A percentile compares a stretch with the other conserved stretches of the same genome.
These are phyloP conservation scores for Lentinula boryana DNA, from an alignment of 768 basidiomycete genomes.

Conservation along the genomic window DNA sequence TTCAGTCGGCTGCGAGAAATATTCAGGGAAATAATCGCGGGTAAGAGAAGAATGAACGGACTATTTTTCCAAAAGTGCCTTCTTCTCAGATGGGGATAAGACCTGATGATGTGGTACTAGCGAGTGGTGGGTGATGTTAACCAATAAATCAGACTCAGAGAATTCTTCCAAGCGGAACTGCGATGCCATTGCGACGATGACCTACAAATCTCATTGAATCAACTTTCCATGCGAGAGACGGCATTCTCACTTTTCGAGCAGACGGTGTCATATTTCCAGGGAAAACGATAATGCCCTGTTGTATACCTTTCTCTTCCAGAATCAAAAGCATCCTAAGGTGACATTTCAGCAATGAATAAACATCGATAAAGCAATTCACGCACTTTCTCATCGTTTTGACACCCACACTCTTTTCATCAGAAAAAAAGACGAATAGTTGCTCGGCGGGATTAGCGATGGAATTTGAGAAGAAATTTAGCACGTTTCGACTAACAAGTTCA, in stretches of 20 bases:
- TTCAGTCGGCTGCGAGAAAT: conserved; percentile 72
- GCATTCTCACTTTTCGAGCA: conserved; percentile 73
- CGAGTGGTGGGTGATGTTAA: conserved; percentile 96
- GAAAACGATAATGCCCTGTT: conserved; percentile 91
- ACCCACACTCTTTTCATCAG: conserved; percentile 92
- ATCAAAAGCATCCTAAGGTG: conserved; percentile 71
- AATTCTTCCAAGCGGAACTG: conserved; percentile 93
- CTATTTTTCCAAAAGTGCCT: conserved; percentile 85
- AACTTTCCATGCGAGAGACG: conserved; percentile 1
- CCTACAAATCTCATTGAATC: conserved; percentile 38
- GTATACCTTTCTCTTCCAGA: conserved; percentile 87
- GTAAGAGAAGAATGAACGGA: conserved; percentile 37
- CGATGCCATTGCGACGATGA: conserved; percentile 84
- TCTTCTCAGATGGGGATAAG: conserved; percentile 81
- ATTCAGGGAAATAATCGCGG: conserved; percentile 1
- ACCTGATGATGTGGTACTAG: conserved; percentile 93
- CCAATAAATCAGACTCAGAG: conserved; percentile 91
- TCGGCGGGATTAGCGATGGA: conserved; percentile 58
- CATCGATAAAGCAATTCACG: conserved; percentile 20
- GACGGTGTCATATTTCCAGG: conserved; percentile 96
- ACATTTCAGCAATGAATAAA: conserved; percentile 1
- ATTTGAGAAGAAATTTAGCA: conserved; percentile 88
- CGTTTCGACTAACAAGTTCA: conserved; percentile 58
- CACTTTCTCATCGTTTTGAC: conserved; percentile 98
- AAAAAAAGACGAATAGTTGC: conserved; percentile 92